phyloP scores from a whole-genome alignment of 192 early-diverging fungal species.

The Pilaira anomala region DNA sequence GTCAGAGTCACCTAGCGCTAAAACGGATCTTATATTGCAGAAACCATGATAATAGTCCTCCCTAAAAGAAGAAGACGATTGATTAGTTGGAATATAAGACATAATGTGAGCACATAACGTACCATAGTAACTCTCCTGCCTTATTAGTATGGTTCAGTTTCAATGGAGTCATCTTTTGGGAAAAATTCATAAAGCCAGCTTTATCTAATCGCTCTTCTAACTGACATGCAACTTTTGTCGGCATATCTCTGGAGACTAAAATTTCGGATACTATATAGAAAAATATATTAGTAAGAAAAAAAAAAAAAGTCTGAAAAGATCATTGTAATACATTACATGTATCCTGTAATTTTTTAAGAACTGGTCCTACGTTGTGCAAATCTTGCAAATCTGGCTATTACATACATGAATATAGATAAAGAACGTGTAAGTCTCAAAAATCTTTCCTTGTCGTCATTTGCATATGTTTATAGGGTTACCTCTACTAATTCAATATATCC shows the following conservation, averaged over 20 bases:
- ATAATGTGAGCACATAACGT: not conserved
- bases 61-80: not conserved
- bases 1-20: not conserved
- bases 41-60: conserved; percentile 12
- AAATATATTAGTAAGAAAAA: not conserved
- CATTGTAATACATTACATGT: not conserved
- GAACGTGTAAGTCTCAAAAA: not conserved
- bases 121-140: conserved; percentile 12
- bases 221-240: not conserved
- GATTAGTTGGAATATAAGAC: not conserved
- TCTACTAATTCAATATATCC: conserved; percentile 34
- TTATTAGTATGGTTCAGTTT: conserved; percentile 9
- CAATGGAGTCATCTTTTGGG: not conserved
- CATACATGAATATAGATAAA: not conserved
- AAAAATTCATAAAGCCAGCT: not conserved
- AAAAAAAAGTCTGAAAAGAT: not conserved
- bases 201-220: conserved; percentile 5
- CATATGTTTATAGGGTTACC: conserved; percentile 1
- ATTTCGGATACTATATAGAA: not conserved
- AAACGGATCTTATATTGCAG: not conserved
- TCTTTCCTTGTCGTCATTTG: not conserved
- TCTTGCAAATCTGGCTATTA: conserved; percentile 10
- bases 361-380: conserved; percentile 5
- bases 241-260: not conserved
- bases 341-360: not conserved